A percentile compares a stretch with the other conserved stretches of the same genome.
Evolutionary conservation across 2,329 filamentous ascomycete species (phyloP).

Genomic region (Colletotrichum agaves): DNA sequence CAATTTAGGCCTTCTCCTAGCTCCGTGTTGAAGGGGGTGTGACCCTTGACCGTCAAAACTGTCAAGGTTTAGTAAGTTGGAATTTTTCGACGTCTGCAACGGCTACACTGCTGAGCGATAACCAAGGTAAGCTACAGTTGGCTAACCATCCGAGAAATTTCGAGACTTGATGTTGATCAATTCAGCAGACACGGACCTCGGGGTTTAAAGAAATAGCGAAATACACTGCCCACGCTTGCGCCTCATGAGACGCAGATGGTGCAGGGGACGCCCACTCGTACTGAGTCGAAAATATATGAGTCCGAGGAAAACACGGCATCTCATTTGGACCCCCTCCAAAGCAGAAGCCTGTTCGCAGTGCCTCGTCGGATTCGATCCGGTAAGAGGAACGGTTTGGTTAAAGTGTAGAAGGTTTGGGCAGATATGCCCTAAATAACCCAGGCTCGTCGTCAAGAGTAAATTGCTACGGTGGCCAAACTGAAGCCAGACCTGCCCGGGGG

Average conservation of each 20-base stretch:
- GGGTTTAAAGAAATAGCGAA: neutral
- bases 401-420: constrained; percentile 7
- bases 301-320: neutral
- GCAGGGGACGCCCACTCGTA: neutral
- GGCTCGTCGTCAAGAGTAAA: constrained; percentile 5
- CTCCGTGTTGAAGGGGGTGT: constrained; percentile 3
- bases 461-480: constrained; percentile 1
- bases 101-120: neutral
- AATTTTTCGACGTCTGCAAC: neutral
- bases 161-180: neutral
- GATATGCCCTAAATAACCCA: constrained; percentile 1
- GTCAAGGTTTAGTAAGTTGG: neutral
- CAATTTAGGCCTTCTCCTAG: neutral
- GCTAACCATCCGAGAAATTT: neutral
- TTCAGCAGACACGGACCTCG: neutral
- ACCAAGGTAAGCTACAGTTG: neutral
- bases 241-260: neutral
- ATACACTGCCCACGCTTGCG: neutral
- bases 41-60: neutral
- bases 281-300: neutral
- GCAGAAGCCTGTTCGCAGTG: neutral
- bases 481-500: constrained; percentile 10
- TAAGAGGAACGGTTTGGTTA: constrained; percentile 2
- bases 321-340: neutral
- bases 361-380: constrained; percentile 16